Conservation (phyloP, 139 green algal genomes). For the Chlorella sorokiniana region DNA sequence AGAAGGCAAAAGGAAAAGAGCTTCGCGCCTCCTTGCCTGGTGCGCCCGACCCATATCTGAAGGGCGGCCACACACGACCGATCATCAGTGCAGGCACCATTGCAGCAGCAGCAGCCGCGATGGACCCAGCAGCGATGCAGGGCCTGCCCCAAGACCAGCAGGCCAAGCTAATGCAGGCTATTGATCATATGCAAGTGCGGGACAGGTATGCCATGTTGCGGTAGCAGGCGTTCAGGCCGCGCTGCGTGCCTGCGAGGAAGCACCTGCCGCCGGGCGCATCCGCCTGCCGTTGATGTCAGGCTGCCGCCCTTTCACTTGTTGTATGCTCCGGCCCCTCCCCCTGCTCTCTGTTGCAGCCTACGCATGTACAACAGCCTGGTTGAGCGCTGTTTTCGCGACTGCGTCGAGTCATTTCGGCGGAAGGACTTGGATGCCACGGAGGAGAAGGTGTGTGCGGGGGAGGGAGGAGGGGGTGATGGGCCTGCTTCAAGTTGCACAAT, state of each 20-base stretch:
- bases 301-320: no score
- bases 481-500: neutral
- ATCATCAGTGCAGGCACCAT: neutral
- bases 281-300: no score
- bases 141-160: conserved; percentile 51
- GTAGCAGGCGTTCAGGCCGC: no score
- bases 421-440: conserved; percentile 90
- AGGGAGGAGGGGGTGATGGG: neutral
- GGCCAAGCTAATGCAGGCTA: conserved; percentile 56
- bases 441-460: conserved; percentile 85
- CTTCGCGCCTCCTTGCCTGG: no score
- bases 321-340: neutral
- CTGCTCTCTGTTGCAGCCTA: conserved; percentile 60
- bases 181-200: conserved; percentile 88
- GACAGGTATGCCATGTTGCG: conserved; percentile 82
- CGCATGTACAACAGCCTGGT: conserved; percentile 98
- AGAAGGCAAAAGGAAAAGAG: no score
- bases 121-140: conserved; percentile 5
- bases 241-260: no score
- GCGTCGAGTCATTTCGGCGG: conserved; percentile 89
- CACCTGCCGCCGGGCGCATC: no score
- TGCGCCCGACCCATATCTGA: no score
- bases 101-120: neutral
- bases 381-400: conserved; percentile 94
- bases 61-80: no score